Percentiles rank a stretch among this genome's conserved stretches.
These are phyloP conservation scores for Reticulascus tulasneorum DNA, from an alignment of 2,329 filamentous ascomycete genomes.

Conservation along the genomic window DNA sequence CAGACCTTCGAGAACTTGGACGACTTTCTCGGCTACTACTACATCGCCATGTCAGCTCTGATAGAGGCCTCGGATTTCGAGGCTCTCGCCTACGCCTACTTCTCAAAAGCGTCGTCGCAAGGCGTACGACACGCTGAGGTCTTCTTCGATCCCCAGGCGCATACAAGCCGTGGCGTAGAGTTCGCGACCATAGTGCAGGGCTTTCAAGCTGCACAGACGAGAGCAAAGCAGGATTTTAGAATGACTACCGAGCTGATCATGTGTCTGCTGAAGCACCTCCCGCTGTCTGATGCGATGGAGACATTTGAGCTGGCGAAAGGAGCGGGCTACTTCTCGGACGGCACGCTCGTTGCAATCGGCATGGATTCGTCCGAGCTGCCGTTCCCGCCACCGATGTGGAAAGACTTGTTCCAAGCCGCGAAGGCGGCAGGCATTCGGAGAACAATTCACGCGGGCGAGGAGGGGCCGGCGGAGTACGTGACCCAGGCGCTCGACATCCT, in stretches of 20 bases:
- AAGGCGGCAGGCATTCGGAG: slow-evolving; percentile 51
- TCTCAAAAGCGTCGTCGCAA: slow-evolving; percentile 57
- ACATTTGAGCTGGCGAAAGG: slow-evolving; percentile 36
- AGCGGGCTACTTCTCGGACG: slow-evolving; percentile 27
- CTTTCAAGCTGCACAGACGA: slow-evolving; percentile 53
- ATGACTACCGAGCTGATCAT: slow-evolving; percentile 64
- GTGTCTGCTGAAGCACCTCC: slow-evolving; percentile 68
- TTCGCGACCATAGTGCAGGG: slow-evolving; percentile 62
- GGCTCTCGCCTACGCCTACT: slow-evolving; percentile 67
- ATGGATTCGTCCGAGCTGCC: slow-evolving; percentile 60
- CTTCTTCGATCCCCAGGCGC: slow-evolving; percentile 78
- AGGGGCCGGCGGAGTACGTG: slow-evolving; percentile 64
- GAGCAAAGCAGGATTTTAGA: slow-evolving; percentile 58
- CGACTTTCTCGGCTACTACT: slow-evolving; percentile 76
- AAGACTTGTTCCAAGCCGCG: slow-evolving; percentile 50
- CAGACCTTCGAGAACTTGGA: slow-evolving; percentile 64
- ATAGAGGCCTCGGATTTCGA: slow-evolving; percentile 64
- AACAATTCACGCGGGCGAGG: slow-evolving; percentile 74
- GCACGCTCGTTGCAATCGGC: slow-evolving; percentile 58
- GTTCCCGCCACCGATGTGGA: slow-evolving; percentile 56
- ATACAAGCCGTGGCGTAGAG: slow-evolving; percentile 57
- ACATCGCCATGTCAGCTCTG: slow-evolving; percentile 68
- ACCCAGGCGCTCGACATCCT: slow-evolving; percentile 54
- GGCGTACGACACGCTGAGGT: slow-evolving; percentile 69
- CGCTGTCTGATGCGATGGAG: slow-evolving; percentile 48